These are phyloP conservation scores for Yamagishiella unicocca DNA, from an alignment of 139 green algal species.

Conservation along the genomic window DNA sequence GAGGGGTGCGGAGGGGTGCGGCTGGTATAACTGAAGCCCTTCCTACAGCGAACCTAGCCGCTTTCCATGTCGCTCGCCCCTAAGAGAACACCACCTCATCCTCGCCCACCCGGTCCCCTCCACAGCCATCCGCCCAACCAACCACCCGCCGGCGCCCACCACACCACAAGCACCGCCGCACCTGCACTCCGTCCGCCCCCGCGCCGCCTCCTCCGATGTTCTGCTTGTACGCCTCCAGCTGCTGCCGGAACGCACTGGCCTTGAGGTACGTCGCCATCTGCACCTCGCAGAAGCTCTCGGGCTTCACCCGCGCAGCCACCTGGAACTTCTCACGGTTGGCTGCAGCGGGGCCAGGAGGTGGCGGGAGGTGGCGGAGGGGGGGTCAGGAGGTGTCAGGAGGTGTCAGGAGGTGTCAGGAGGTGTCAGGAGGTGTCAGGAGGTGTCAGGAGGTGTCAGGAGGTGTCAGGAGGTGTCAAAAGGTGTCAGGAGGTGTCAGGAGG, in stretches of 20 bases:
- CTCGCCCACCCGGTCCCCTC: neutral
- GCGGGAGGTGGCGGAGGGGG: neutral
- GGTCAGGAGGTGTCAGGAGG: neutral
- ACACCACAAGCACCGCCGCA: too few species aligned
- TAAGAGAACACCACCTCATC: neutral
- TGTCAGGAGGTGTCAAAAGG: too few species aligned
- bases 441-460: too few species aligned
- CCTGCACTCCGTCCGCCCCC: slow-evolving; percentile 19
- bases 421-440: too few species aligned
- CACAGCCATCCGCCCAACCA: neutral
- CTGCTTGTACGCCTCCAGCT: slow-evolving; percentile 65
- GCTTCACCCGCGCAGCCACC: slow-evolving; percentile 51
- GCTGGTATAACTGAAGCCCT: too few species aligned
- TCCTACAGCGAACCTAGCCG: too few species aligned
- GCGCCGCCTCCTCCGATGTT: slow-evolving; percentile 48
- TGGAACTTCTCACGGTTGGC: slow-evolving; percentile 84
- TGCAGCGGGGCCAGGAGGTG: neutral
- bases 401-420: too few species aligned
- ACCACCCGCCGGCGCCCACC: too few species aligned
- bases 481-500: too few species aligned
- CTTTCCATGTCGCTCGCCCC: too few species aligned
- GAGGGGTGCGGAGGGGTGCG: too few species aligned
- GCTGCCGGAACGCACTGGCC: slow-evolving; percentile 59
- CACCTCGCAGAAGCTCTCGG: slow-evolving; percentile 66
- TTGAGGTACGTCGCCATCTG: slow-evolving; percentile 90